Base-by-base conservation (phyloP, 2,329 filamentous ascomycete species). In the Penicillium sp. region DNA sequence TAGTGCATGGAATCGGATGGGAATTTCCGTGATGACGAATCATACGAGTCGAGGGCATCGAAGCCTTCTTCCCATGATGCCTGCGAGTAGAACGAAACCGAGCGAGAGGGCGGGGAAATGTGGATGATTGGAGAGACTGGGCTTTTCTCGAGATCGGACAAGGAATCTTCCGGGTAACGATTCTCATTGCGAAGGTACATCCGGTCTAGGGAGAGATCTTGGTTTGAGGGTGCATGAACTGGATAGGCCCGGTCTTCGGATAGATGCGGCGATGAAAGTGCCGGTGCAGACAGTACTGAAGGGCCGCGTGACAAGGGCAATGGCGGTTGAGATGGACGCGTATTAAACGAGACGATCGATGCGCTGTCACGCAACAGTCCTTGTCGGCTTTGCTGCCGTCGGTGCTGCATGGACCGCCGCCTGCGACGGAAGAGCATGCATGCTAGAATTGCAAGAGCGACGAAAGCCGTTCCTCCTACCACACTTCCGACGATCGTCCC, bases 401-500 rank as follows among this genome's bases (percentile, higher is more conserved):
- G 35, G 4, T 14, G 33, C 11, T 40, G 36, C 9, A 30, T 15
- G 16, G 26, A 37, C 18, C 45, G 50, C 32, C 42, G 51, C n/a
- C 46, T 51, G 30, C 50, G 49, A 18, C 55, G 56, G 34, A 47
- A 32, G 12, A 59, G 27, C 13, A 51, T 43, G 20, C 49, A 51
- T 34, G 51, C 46, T 5, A 61, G 32, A 7, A 58, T 26, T 3
- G 45, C 37, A 12, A 61, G 41, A 3, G 51, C 38, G 13, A 56
- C 36, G 18, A 59, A 47, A 4, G 44, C 51, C 8, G 54, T 27
- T 12, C 44, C 55, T 7, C 59, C 60, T 11, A 64, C 25, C 5
- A 53, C 38, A 26, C 55, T 52, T 1, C 59, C 61, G 22, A 62
- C 47, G 18, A 63, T 50, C 5, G 42, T 39, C n/a, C 48, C 47